phyloP scores from a whole-genome alignment of 2,329 filamentous ascomycete genomes.

The Mollisia scopiformis region DNA sequence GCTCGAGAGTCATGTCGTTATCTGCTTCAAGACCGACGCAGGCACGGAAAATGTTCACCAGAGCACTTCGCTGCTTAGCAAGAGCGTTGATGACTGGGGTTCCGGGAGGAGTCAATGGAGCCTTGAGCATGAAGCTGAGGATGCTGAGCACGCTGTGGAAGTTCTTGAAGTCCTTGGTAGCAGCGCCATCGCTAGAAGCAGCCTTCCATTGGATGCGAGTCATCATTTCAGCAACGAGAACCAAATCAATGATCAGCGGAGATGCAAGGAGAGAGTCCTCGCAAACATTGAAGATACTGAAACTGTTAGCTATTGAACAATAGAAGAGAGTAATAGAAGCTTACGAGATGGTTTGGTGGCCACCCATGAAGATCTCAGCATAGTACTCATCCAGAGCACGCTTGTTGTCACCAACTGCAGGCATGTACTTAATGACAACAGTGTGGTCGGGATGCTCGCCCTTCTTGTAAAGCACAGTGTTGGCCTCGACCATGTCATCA shows the following conservation, averaged over 20 bases:
- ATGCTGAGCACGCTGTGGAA: slow-evolving; percentile 98
- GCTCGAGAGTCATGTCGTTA: slow-evolving; percentile 98
- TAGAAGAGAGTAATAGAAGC: slow-evolving; percentile 36
- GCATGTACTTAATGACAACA: slow-evolving; percentile 99
- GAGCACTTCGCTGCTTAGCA: slow-evolving; percentile 89
- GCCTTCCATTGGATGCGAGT: slow-evolving; percentile 94
- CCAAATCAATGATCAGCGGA: slow-evolving; percentile 95
- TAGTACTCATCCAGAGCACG: slow-evolving; percentile 99
- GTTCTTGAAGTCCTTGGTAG: slow-evolving; percentile 74
- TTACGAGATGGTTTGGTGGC: slow-evolving; percentile 93
- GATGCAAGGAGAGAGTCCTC: slow-evolving; percentile 97
- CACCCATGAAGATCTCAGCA: slow-evolving; percentile 97
- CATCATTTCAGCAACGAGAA: slow-evolving; percentile 95
- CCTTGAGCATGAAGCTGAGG: slow-evolving; percentile 98
- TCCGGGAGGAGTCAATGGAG: slow-evolving; percentile 89
- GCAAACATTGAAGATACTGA: slow-evolving; percentile 94
- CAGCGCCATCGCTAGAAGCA: slow-evolving; percentile 52
- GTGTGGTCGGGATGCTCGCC: slow-evolving; percentile 97
- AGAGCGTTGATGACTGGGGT: slow-evolving; percentile 95
- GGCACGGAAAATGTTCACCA: slow-evolving; percentile 98
- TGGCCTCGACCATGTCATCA: slow-evolving; percentile 99
- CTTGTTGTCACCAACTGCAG: slow-evolving; percentile 98
- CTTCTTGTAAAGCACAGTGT: slow-evolving; percentile 84
- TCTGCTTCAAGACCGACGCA: slow-evolving; percentile 96
- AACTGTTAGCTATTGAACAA: slow-evolving; percentile 15